These are phyloP conservation scores for Mariannaea sp. DNA, from an alignment of 2,329 filamentous ascomycete genomes.

Conservation along the genomic window DNA sequence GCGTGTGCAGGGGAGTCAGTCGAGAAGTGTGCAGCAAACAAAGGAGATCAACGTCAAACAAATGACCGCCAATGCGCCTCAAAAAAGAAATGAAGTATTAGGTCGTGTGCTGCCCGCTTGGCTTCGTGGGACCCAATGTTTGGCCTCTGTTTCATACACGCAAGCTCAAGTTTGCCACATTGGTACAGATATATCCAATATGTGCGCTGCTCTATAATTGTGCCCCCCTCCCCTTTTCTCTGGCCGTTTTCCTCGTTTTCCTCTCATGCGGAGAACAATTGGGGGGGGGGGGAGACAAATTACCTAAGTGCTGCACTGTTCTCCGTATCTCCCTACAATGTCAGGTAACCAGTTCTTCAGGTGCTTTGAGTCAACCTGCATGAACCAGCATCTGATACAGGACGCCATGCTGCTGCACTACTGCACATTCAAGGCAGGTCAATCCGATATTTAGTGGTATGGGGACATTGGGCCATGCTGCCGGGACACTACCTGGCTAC, in stretches of 20 bases:
- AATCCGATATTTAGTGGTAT: background rate
- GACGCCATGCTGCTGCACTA: background rate
- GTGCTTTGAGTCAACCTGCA: background rate
- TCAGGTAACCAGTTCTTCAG: too few species aligned
- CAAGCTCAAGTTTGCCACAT: constrained; percentile 15
- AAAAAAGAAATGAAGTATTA: background rate
- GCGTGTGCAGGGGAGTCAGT: too few species aligned
- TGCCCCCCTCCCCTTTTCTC: background rate
- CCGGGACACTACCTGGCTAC: too few species aligned
- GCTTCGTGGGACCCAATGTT: constrained; percentile 10
- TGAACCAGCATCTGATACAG: constrained; percentile 1
- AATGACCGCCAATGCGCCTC: too few species aligned
- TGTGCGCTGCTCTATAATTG: too few species aligned
- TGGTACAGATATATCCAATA: too few species aligned
- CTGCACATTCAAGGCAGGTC: background rate
- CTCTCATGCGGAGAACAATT: too few species aligned
- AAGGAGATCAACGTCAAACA: background rate
- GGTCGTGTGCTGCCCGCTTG: constrained; percentile 13
- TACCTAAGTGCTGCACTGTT: too few species aligned
- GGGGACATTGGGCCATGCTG: too few species aligned
- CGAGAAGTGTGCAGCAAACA: too few species aligned
- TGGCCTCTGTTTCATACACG: constrained; percentile 31
- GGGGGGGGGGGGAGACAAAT: too few species aligned
- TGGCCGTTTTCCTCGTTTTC: too few species aligned
- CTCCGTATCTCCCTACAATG: background rate